These are phyloP conservation scores for Phytopythium delawarense DNA, from an alignment of 352 stramenopile species.

Conservation along the genomic window DNA sequence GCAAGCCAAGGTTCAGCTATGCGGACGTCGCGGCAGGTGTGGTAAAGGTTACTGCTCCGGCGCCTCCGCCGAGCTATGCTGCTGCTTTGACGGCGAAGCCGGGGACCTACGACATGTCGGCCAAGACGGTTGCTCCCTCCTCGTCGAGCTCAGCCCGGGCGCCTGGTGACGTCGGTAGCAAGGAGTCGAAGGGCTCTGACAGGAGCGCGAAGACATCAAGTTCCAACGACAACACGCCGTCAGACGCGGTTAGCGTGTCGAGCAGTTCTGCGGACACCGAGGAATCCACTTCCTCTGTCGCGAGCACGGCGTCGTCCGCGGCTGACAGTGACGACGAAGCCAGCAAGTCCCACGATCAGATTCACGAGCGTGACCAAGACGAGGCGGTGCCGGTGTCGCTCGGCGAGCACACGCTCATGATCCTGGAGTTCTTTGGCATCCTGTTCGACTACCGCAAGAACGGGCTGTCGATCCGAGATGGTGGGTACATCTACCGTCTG, in stretches of 20 bases:
- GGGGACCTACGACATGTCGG: not conserved
- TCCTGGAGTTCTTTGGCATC: slow-evolving; percentile 85
- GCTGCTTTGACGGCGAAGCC: slow-evolving; percentile 46
- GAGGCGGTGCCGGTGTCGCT: slow-evolving; percentile 30
- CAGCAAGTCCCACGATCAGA: slow-evolving; percentile 6
- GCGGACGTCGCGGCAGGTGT: slow-evolving; percentile 66
- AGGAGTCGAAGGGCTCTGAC: not conserved
- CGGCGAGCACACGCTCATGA: slow-evolving; percentile 65
- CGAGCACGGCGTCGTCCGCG: slow-evolving; percentile 36
- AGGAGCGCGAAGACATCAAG: not conserved
- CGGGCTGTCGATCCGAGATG: slow-evolving; percentile 77
- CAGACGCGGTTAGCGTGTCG: slow-evolving; percentile 65
- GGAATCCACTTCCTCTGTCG: slow-evolving; percentile 47
- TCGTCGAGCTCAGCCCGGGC: not conserved
- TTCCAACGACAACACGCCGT: not conserved
- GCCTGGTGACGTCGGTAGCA: not conserved
- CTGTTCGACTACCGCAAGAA: slow-evolving; percentile 86
- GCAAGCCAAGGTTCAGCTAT: slow-evolving; percentile 56
- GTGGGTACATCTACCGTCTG: slow-evolving; percentile 82
- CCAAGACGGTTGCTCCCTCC: not conserved
- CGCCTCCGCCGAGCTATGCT: slow-evolving; percentile 60
- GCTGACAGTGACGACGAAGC: slow-evolving; percentile 58
- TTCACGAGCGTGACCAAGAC: not conserved
- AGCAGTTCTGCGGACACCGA: slow-evolving; percentile 81
- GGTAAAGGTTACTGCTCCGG: slow-evolving; percentile 26